phyloP scores from a whole-genome alignment of 1,284 basidiomycete genomes.

The Sporisorium graminicola region DNA sequence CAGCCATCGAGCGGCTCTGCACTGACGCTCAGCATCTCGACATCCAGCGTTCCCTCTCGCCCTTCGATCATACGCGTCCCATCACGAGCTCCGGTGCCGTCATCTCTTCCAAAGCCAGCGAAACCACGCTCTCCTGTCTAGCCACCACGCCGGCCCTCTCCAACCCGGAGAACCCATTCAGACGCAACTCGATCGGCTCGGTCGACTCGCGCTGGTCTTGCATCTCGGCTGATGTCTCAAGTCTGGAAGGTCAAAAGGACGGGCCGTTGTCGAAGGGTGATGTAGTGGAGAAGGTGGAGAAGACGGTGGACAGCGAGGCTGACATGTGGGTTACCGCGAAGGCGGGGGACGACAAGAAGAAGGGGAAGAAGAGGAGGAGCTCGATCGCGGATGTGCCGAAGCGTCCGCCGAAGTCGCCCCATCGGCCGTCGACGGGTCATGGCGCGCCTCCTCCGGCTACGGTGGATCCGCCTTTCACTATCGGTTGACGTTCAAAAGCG shows the following conservation, averaged over 20 bases:
- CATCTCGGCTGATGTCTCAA: conserved; percentile 10
- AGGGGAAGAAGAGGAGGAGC: conserved; percentile 6
- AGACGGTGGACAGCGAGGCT: conserved; percentile 33
- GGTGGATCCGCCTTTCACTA: conserved; percentile 6
- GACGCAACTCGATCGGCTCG: conserved; percentile 20
- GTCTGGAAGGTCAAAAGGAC: background rate
- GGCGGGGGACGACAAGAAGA: background rate
- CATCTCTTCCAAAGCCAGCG: background rate
- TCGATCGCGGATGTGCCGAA: conserved; percentile 6
- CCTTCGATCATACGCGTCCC: conserved; percentile 17
- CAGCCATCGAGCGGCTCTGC: conserved; percentile 23
- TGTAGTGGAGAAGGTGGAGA: background rate
- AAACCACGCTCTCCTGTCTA: background rate
- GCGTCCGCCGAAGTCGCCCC: conserved; percentile 26
- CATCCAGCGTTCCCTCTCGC: conserved; percentile 26
- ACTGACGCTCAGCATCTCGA: conserved; percentile 16
- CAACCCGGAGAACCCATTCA: background rate
- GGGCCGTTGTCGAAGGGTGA: background rate
- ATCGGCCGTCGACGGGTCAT: conserved; percentile 19
- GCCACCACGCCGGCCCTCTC: conserved; percentile 4
- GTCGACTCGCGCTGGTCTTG: conserved; percentile 24
- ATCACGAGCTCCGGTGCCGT: background rate
- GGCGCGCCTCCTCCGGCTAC: background rate
- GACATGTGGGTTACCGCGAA: conserved; percentile 26
- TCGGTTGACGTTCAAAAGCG: background rate